Percentiles rank a stretch among this genome's conserved stretches.
These are phyloP conservation scores for Ormosia emarginata DNA, from an alignment of 306 rosid genomes.

Conservation along the genomic window DNA sequence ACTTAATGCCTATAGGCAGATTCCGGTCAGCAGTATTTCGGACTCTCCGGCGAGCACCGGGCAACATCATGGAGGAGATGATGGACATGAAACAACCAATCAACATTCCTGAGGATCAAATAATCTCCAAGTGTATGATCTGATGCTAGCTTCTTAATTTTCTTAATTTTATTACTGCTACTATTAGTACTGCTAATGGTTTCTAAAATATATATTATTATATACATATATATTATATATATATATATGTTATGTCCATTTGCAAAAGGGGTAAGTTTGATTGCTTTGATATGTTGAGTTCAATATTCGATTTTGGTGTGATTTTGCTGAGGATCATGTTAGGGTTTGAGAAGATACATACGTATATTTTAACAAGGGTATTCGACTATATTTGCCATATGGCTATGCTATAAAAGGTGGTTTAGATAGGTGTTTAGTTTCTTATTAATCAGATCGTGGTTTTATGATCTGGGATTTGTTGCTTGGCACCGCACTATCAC, in stretches of 20 bases:
- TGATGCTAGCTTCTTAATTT: constrained; percentile 29
- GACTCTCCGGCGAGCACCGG: constrained; percentile 37
- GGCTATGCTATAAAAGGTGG: neutral
- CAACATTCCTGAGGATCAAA: constrained; percentile 45
- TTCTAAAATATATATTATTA: neutral
- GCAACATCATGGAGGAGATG: constrained; percentile 50
- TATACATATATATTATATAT: neutral
- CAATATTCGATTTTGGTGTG: constrained; percentile 35
- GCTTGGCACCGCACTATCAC: constrained; percentile 1
- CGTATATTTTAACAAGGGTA: neutral
- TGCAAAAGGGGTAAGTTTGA: constrained; percentile 43
- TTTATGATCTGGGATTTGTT: constrained; percentile 7
- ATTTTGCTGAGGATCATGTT: constrained; percentile 16
- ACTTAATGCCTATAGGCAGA: constrained; percentile 61
- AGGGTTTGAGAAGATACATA: constrained; percentile 43
- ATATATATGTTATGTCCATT: constrained; percentile 32
- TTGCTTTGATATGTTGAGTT: constrained; percentile 42
- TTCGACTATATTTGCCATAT: neutral
- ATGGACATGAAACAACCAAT: constrained; percentile 46
- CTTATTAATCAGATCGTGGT: neutral
- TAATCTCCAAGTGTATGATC: constrained; percentile 40
- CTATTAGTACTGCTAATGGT: constrained; percentile 16
- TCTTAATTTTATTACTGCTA: constrained; percentile 3
- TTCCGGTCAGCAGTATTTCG: constrained; percentile 24
- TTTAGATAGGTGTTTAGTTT: neutral